phyloP scores from a whole-genome alignment of 2,329 filamentous ascomycete species.

The Claviceps digitariae region DNA sequence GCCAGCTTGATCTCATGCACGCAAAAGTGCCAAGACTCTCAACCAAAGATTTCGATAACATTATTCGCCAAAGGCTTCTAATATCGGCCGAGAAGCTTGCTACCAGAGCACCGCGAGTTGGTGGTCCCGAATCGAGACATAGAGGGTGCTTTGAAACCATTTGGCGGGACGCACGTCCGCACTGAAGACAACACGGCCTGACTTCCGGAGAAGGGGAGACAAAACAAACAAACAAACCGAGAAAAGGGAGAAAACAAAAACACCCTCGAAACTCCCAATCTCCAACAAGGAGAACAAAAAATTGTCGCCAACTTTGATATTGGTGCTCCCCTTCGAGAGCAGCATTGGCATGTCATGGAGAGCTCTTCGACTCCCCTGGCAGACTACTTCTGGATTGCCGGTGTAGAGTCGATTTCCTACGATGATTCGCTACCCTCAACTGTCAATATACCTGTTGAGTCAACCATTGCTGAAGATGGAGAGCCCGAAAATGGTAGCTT shows the following conservation, averaged over 20 bases:
- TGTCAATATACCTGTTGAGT: conserved; percentile 28
- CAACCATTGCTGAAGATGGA: conserved; percentile 49
- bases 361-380: conserved; percentile 50
- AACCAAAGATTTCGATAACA: background rate
- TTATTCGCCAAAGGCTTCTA: background rate
- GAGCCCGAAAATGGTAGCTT: conserved; percentile 35
- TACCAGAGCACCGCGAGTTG: background rate
- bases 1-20: background rate
- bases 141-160: background rate
- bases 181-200: background rate
- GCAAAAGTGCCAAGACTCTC: background rate
- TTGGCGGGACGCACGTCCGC: conserved; percentile 4
- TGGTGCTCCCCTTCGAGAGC: conserved; percentile 8
- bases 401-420: conserved; percentile 54
- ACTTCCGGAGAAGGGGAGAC: background rate
- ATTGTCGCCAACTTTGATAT: background rate
- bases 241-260: too few species aligned
- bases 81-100: background rate
- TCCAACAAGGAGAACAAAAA: background rate
- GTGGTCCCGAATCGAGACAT: background rate
- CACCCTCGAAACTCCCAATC: too few species aligned
- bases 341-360: conserved; percentile 40
- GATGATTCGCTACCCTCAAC: conserved; percentile 33
- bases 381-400: conserved; percentile 66
- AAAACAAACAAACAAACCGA: background rate